A percentile compares a stretch with the other conserved stretches of the same genome.
Evolutionary conservation across 306 rosid genomes (phyloP).

Genomic region (Senna tora): DNA sequence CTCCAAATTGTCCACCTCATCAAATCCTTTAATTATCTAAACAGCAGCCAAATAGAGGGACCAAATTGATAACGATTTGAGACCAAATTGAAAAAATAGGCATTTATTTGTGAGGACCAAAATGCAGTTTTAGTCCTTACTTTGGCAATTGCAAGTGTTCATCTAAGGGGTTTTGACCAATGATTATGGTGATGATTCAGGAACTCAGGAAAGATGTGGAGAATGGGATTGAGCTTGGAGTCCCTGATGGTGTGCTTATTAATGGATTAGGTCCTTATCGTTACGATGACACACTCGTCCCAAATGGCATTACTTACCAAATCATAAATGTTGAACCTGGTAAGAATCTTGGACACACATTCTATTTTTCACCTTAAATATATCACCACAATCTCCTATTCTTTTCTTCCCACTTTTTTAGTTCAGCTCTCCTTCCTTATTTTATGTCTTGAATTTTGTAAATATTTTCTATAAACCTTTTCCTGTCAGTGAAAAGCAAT

Average conservation of each 20-base stretch:
- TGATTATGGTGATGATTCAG: slow-evolving; percentile 52
- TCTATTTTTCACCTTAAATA: slow-evolving; percentile 2
- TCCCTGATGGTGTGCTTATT: slow-evolving; percentile 83
- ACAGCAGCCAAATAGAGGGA: too few relatives aligned
- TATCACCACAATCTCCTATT: background rate
- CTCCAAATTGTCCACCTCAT: too few relatives aligned
- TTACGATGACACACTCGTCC: slow-evolving; percentile 63
- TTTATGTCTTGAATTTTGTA: slow-evolving; percentile 12
- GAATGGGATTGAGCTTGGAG: slow-evolving; percentile 64
- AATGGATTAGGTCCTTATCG: slow-evolving; percentile 84
- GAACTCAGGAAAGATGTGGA: slow-evolving; percentile 73
- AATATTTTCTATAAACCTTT: background rate
- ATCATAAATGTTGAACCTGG: slow-evolving; percentile 83
- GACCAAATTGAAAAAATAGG: too few relatives aligned
- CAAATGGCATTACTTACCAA: slow-evolving; percentile 66
- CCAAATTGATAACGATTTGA: too few relatives aligned
- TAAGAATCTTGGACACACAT: slow-evolving; percentile 39
- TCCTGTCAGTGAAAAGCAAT: background rate
- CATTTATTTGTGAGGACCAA: too few relatives aligned
- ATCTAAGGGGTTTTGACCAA: slow-evolving; percentile 35
- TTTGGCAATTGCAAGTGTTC: slow-evolving; percentile 17
- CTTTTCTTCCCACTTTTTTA: background rate
- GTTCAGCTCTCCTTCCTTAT: background rate
- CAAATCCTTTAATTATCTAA: too few relatives aligned
- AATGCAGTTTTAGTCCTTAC: too few relatives aligned